Evolutionary conservation across 2,329 filamentous ascomycete species (phyloP).

Genomic region (Aspergillus ochraceus): DNA sequence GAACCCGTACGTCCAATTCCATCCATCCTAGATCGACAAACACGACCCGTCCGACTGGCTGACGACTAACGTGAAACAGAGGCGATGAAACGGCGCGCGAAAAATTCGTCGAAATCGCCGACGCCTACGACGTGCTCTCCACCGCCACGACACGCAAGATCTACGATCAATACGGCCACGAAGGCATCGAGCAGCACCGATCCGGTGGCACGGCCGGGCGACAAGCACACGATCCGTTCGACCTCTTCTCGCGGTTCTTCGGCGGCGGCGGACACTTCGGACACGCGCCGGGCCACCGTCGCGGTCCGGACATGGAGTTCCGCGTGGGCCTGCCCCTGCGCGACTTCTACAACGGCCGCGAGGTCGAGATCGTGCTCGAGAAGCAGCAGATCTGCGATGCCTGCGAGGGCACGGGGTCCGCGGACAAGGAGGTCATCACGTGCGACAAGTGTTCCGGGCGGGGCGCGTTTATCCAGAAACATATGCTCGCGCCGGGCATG

Average conservation of each 20-base stretch:
- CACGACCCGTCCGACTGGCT: not conserved
- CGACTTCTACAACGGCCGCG: conserved; percentile 89
- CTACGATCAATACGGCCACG: conserved; percentile 92
- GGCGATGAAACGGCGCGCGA: conserved; percentile 76
- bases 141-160: conserved; percentile 77
- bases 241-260: conserved; percentile 95
- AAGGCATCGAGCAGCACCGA: conserved; percentile 81
- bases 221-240: conserved; percentile 79
- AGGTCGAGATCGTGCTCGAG: conserved; percentile 85
- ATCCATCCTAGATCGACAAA: not conserved
- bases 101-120: conserved; percentile 90
- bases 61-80: conserved; percentile 43
- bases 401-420: conserved; percentile 82
- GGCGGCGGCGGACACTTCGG: conserved; percentile 85
- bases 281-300: conserved; percentile 68
- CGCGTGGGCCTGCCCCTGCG: conserved; percentile 74
- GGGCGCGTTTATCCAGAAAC: conserved; percentile 82
- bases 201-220: conserved; percentile 63
- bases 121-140: conserved; percentile 91
- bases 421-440: conserved; percentile 78
- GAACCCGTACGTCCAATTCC: conserved; percentile 71
- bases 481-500: conserved; percentile 94
- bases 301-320: conserved; percentile 87
- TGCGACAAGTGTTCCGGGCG: conserved; percentile 77
- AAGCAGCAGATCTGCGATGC: conserved; percentile 93